Percentiles rank a stretch among this genome's conserved stretches.
These are phyloP conservation scores for Erucastrum elatum DNA, from an alignment of 345 rosid species.

Conservation along the genomic window DNA sequence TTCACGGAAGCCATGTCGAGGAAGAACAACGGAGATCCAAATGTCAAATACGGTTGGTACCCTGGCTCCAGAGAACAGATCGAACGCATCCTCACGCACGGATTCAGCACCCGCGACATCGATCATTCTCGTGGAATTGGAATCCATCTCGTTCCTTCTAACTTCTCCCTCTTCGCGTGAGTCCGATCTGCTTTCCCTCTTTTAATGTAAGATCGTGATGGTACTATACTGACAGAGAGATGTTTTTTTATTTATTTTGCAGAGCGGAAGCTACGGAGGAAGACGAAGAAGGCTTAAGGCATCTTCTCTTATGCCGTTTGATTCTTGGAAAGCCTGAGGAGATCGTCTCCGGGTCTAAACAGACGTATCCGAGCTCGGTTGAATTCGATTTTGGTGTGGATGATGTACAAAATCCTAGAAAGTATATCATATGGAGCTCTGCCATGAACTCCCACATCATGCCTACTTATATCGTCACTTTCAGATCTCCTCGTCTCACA, in stretches of 20 bases:
- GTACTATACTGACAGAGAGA: conserved; percentile 4
- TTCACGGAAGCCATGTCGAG: conserved; percentile 40
- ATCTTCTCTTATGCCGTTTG: conserved; percentile 71
- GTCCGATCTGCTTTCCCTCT: background rate
- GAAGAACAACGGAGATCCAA: conserved; percentile 46
- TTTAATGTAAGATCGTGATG: background rate
- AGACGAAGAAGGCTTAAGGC: conserved; percentile 59
- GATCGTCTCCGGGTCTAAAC: conserved; percentile 50
- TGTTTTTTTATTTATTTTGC: background rate
- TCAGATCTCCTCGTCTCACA: conserved; percentile 52
- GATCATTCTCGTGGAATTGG: conserved; percentile 35
- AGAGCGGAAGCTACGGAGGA: conserved; percentile 24
- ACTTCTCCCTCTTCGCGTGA: conserved; percentile 41
- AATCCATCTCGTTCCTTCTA: conserved; percentile 41
- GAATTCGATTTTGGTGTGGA: conserved; percentile 79
- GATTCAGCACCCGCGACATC: conserved; percentile 37
- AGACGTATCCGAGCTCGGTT: conserved; percentile 54
- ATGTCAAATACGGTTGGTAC: conserved; percentile 46
- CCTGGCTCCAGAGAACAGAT: conserved; percentile 40
- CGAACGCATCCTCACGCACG: conserved; percentile 34
- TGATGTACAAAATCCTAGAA: conserved; percentile 43
- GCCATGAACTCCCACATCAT: conserved; percentile 62
- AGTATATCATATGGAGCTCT: conserved; percentile 65
- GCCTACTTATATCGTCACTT: conserved; percentile 59
- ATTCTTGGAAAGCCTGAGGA: conserved; percentile 63